Evolutionary conservation across 371 early-diverging fungal genomes (phyloP).

Genomic region (Mucor sp.): DNA sequence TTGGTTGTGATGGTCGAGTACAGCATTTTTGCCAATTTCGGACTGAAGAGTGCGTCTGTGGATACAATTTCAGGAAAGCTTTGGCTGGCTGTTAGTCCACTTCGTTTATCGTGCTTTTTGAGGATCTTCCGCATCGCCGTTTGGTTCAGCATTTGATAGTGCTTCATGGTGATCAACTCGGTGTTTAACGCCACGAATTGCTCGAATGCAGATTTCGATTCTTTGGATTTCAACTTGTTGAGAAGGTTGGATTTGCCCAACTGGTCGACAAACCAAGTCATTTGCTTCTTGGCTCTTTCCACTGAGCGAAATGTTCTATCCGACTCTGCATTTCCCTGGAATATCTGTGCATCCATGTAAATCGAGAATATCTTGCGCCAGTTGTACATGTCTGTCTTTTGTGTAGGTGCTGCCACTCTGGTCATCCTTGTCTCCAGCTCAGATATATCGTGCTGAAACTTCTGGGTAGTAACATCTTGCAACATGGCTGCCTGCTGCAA

Average conservation of each 20-base stretch:
- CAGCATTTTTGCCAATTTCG: constrained; percentile 37
- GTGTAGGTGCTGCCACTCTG: constrained; percentile 51
- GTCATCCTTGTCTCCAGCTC: constrained; percentile 50
- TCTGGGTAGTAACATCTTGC: constrained; percentile 37
- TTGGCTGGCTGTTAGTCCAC: constrained; percentile 55
- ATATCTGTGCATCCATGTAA: constrained; percentile 73
- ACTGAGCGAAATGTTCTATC: constrained; percentile 49
- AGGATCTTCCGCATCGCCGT: constrained; percentile 81
- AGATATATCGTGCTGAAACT: constrained; percentile 51
- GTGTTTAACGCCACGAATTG: constrained; percentile 68
- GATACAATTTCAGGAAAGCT: constrained; percentile 36
- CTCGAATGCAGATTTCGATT: constrained; percentile 55
- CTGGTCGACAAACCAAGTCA: constrained; percentile 62
- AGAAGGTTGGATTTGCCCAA: constrained; percentile 45
- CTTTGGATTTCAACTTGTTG: constrained; percentile 33
- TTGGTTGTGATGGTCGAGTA: constrained; percentile 41
- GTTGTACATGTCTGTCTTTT: constrained; percentile 67
- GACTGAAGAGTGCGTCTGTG: constrained; percentile 29
- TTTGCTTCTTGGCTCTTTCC: constrained; percentile 55
- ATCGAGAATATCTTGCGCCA: constrained; percentile 75
- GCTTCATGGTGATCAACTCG: constrained; percentile 68
- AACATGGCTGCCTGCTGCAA: constrained; percentile 43
- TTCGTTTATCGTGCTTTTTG: constrained; percentile 86
- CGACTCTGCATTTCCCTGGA: constrained; percentile 55
- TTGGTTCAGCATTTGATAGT: constrained; percentile 74